Evolutionary conservation across 1,284 basidiomycete species (phyloP), one percentile per base, ranked within the genome.

Genomic region (Trichosporon inkin): DNA sequence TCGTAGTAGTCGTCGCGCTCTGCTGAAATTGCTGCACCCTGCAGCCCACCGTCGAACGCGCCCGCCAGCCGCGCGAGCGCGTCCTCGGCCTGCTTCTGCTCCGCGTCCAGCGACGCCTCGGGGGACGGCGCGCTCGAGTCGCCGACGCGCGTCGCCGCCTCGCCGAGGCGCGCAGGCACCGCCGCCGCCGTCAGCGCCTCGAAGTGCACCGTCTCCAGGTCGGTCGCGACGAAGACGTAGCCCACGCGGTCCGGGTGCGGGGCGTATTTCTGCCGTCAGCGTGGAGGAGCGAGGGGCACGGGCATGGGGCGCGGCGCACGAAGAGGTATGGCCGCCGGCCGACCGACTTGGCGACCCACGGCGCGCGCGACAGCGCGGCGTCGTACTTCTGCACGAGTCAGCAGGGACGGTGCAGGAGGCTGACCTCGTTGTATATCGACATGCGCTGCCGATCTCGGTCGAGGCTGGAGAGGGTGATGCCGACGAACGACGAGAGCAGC

Each of bases 141-240:
- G 20, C 52, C 55, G 16, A 57, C 34, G 3, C 53, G 40, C 6
- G 22, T 17, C 10, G 57, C 56, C 1, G 68, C 52, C 41, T 60
- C 49, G 1, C 34, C 44, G 1, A 70, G 54, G 2, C 71, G 68
- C 2, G 62, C 59, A 2, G 67, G 64, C 2, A 73, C 51, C 2
- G 65, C 58, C 6, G 68, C 53, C 1, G 63, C 63, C 0, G 68
- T 67, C 44, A 73, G 57, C 11, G 63, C 56, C 55, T 73, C 71
- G 19, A 68, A 67, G 19, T 63, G 56, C 10, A 73, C 64, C 2
- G 60, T 55, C 41, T 61, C 44, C 8, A 73, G 67, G 38, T 73
- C 68, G 1, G 71, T 73, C 3, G 67, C 71, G 16, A 71, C 53
- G 19, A 74, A 61, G 6, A 74, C 53, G 44, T 73, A 75, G 6